Percentiles rank a stretch among this genome's conserved stretches.
These are phyloP conservation scores for Agrocybe praecox DNA, from an alignment of 768 basidiomycete genomes.

Conservation along the genomic window DNA sequence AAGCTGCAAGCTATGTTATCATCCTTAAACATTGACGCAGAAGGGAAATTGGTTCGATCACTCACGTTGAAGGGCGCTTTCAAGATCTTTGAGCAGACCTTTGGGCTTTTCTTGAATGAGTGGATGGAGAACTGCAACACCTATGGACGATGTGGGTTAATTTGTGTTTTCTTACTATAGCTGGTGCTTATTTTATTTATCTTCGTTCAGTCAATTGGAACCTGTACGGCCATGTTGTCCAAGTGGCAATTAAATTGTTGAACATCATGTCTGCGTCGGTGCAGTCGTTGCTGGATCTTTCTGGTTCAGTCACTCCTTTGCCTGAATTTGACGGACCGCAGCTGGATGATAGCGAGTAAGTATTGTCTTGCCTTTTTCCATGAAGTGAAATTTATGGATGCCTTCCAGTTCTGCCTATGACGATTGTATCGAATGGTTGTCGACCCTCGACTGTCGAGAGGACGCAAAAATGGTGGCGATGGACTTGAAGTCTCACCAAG, in stretches of 20 bases:
- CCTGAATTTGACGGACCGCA: slow-evolving; percentile 34
- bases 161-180: neutral
- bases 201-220: slow-evolving; percentile 54
- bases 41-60: slow-evolving; percentile 55
- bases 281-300: slow-evolving; percentile 23
- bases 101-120: slow-evolving; percentile 42
- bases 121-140: slow-evolving; percentile 46
- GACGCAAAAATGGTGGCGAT: slow-evolving; percentile 34
- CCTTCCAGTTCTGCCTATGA: slow-evolving; percentile 42
- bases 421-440: slow-evolving; percentile 41
- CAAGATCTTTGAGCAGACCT: slow-evolving; percentile 41
- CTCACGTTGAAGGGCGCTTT: slow-evolving; percentile 33
- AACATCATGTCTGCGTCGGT: slow-evolving; percentile 38
- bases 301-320: slow-evolving; percentile 25
- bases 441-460: slow-evolving; percentile 23
- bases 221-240: slow-evolving; percentile 48
- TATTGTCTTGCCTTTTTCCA: slow-evolving; percentile 12
- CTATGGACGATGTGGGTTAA: slow-evolving; percentile 49
- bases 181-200: slow-evolving; percentile 5
- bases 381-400: neutral
- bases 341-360: slow-evolving; percentile 43
- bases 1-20: slow-evolving; percentile 49
- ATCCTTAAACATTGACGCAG: slow-evolving; percentile 50
- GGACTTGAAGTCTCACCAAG: slow-evolving; percentile 45
- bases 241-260: slow-evolving; percentile 40